phyloP scores from a whole-genome alignment of 139 green algal species.

The Tetradesmus lagerheimii region DNA sequence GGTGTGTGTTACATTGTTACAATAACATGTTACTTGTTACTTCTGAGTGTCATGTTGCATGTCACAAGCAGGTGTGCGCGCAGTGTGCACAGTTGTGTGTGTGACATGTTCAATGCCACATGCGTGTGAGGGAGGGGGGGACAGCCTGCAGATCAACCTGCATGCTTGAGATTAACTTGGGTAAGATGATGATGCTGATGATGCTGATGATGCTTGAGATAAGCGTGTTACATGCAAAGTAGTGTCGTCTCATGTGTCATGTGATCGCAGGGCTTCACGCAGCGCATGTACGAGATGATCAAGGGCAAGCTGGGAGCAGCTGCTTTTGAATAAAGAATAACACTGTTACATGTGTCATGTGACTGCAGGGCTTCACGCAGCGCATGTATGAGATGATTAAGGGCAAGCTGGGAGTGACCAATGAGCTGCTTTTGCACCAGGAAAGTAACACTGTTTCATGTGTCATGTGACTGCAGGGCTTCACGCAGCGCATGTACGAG shows the following conservation, averaged over 20 bases:
- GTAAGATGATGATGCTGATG: no score
- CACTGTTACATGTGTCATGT: background rate
- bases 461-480: slow-evolving; percentile 16
- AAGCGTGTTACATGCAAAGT: no score
- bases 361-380: slow-evolving; percentile 22
- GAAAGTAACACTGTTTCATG: background rate
- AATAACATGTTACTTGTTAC: no score
- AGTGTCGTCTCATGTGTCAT: no score
- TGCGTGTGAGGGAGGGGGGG: no score
- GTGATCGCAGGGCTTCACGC: no score
- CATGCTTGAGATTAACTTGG: no score
- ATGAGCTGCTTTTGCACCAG: background rate
- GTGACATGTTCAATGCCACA: background rate
- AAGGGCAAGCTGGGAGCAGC: background rate
- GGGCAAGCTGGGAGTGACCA: slow-evolving; percentile 29
- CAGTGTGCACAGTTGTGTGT: no score
- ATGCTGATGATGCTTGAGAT: no score
- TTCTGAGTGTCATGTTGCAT: no score
- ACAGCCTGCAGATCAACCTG: no score
- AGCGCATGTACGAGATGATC: background rate
- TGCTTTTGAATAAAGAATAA: background rate
- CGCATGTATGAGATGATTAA: slow-evolving; percentile 40
- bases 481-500: slow-evolving; percentile 31
- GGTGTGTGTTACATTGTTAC: slow-evolving; percentile 45
- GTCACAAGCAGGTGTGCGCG: background rate